Base-by-base conservation (phyloP, 805 yeast genomes). In the Pichia insulana region DNA sequence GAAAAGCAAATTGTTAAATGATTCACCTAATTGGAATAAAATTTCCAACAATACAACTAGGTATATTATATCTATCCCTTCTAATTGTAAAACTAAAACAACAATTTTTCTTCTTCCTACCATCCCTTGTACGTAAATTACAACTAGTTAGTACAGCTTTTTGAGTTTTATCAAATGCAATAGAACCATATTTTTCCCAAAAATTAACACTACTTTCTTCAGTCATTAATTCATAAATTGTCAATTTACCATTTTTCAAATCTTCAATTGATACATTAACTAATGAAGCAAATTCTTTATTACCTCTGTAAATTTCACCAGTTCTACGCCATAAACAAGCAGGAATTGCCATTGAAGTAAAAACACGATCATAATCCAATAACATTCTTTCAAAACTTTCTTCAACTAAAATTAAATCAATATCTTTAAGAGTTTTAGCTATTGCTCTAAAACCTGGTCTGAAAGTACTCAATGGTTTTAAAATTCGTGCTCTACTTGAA, bases 291-390 rank as follows among this genome's bases (percentile, higher is more conserved):
- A 90, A 90, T 59, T 90, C 97, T 58, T 89, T 88, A 61, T 90
- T 90, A 0, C 96, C 97, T 47, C 97, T 64, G 54, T 86, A 90
- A 3, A 90, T 90, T 52, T 90, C 97, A 2, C 97, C 97, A 0
- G 97, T 89, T 53, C 97, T 79, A 58, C 97, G 69, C 97, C 97
- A 90, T 25, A 90, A 69, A 63, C 97, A 90, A 1, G 97, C 96
- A 2, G 97, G 97, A 47, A 90, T 87, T 7, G 97, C 96, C 96
- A 90, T 88, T 4, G 95, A 83, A 0, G 97, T 88, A 64, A 90
- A 90, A 3, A 90, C 96, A 30, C 97, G 71, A 59, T 90, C 97
- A 56, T 90, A 88, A 53, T 90, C 96, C 40, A 90, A 66, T 36
- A 90, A 64, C 95, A 90, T 85, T 48, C 97, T 70, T 64, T 90